Conservation (phyloP, 78 protist species). For the Dictyostelium brefeldianum region DNA sequence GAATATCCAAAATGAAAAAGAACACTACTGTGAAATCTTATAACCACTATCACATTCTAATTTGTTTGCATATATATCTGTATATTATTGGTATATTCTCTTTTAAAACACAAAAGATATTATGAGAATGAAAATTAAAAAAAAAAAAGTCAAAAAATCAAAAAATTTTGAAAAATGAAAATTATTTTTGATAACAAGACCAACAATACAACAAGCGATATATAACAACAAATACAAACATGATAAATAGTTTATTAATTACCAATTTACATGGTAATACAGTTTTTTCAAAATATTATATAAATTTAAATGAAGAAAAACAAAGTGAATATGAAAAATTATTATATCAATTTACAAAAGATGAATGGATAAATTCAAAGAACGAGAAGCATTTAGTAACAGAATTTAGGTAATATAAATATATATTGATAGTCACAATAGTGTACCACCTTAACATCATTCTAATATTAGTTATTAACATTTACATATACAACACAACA, state of each 20-base stretch:
- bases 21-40: no score
- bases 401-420: slow-evolving; percentile 25
- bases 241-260: slow-evolving; percentile 43
- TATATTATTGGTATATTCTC: no score
- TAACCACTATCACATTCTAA: no score
- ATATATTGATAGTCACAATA: background rate
- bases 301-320: slow-evolving; percentile 42
- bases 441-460: background rate
- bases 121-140: no score
- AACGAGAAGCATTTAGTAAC: slow-evolving; percentile 62
- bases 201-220: no score
- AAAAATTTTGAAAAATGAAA: no score
- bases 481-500: background rate
- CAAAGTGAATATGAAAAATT: slow-evolving; percentile 63
- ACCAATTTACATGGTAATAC: slow-evolving; percentile 74
- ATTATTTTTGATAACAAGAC: no score
- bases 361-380: slow-evolving; percentile 59
- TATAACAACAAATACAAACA: background rate
- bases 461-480: background rate
- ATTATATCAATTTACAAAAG: slow-evolving; percentile 67
- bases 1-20: no score
- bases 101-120: no score
- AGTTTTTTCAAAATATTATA: slow-evolving; percentile 67
- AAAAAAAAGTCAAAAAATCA: no score
- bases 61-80: no score